Evolutionary conservation across 805 yeast species (phyloP).

Genomic region (Maudiozyma bulderi): DNA sequence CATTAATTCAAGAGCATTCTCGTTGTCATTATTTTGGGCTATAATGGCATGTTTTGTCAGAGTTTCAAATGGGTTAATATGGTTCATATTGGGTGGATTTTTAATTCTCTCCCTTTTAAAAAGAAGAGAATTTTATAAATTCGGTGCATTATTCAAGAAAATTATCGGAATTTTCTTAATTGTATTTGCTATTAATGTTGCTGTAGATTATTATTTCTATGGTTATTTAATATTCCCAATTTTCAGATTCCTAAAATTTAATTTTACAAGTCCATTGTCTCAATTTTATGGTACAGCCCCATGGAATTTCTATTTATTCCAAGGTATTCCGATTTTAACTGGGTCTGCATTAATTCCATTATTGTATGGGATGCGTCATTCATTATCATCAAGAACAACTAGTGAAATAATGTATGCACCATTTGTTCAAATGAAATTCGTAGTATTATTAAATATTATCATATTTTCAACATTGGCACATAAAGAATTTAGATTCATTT

Average conservation of each 20-base stretch:
- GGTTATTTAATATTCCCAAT: constrained; percentile 49
- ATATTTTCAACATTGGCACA: constrained; percentile 64
- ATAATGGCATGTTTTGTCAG: constrained; percentile 59
- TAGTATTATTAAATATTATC: constrained; percentile 37
- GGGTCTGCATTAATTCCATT: constrained; percentile 59
- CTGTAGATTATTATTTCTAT: constrained; percentile 55
- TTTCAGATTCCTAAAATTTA: constrained; percentile 64
- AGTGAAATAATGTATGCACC: constrained; percentile 4
- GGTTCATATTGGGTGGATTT: constrained; percentile 53
- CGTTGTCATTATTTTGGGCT: constrained; percentile 41
- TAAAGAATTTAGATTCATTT: constrained; percentile 85
- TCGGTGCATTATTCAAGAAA: constrained; percentile 13
- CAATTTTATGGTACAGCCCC: constrained; percentile 79
- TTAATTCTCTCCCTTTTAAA: constrained; percentile 13
- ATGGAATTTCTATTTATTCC: constrained; percentile 73
- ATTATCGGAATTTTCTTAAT: constrained; percentile 12
- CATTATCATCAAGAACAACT: constrained; percentile 1
- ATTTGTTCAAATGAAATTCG: constrained; percentile 20
- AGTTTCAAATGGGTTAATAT: constrained; percentile 74
- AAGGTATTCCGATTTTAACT: constrained; percentile 71
- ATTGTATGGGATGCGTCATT: constrained; percentile 33
- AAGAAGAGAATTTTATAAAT: constrained; percentile 5
- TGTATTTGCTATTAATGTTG: constrained; percentile 31
- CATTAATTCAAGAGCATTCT: constrained; percentile 15
- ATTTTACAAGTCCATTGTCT: constrained; percentile 62